Conservation (phyloP, 139 green algal genomes). For the Micromonas commoda region DNA sequence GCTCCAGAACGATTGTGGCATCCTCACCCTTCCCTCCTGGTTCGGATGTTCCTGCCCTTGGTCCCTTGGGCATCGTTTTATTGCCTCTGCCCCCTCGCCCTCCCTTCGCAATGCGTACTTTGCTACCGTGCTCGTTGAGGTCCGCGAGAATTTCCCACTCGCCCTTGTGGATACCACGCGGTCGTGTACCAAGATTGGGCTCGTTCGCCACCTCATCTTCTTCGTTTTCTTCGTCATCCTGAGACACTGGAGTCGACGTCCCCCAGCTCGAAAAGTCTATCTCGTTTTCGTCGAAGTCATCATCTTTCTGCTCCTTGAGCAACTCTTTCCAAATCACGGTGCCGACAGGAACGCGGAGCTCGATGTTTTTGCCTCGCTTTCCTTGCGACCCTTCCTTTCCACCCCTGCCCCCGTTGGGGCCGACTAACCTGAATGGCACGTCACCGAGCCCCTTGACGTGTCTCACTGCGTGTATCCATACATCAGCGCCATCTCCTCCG, state of each 20-base stretch:
- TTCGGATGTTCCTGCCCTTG: conserved; percentile 79
- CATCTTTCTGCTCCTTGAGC: conserved; percentile 56
- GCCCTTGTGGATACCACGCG: neutral
- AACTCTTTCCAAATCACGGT: conserved; percentile 83
- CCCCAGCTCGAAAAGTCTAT: conserved; percentile 3
- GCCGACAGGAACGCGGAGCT: conserved; percentile 77
- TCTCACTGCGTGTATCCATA: neutral
- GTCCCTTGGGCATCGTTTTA: conserved; percentile 77
- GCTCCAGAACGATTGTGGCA: conserved; percentile 27
- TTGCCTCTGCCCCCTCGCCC: conserved; percentile 89
- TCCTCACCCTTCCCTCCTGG: conserved; percentile 51
- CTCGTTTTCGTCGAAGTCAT: neutral
- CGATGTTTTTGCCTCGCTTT: conserved; percentile 59
- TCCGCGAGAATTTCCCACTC: conserved; percentile 56
- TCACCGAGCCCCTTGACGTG: conserved; percentile 15
- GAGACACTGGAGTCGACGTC: neutral
- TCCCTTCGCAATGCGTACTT: conserved; percentile 65
- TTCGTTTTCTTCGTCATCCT: conserved; percentile 5
- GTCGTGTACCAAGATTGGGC: neutral
- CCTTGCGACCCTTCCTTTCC: conserved; percentile 66
- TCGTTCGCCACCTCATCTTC: conserved; percentile 1
- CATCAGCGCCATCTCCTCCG: neutral
- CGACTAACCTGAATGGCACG: conserved; percentile 50
- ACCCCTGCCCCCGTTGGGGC: conserved; percentile 39
- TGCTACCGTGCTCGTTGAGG: conserved; percentile 52